A percentile compares a stretch with the other conserved stretches of the same genome.
Conservation (phyloP, 495 filamentous ascomycete species). For the Neurospora tetraspora region DNA sequence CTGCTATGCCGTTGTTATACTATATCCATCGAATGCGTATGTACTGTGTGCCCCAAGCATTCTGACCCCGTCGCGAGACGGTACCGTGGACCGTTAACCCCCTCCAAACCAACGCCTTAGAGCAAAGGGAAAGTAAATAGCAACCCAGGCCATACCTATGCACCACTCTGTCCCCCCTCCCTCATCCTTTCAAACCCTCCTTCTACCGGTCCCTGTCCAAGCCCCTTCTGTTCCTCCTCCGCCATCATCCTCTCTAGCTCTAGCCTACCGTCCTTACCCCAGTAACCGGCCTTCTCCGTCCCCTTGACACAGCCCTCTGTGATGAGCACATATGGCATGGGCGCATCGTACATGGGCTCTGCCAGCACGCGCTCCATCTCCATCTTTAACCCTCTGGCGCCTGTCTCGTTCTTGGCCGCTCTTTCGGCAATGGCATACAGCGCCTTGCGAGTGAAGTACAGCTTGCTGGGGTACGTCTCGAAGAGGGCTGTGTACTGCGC, state of each 20-base stretch:
- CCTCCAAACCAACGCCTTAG: not conserved
- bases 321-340: slow-evolving; percentile 57
- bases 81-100: not conserved
- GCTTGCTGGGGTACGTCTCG: slow-evolving; percentile 67
- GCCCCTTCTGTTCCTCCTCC: slow-evolving; percentile 38
- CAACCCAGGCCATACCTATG: slow-evolving; percentile 13
- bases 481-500: slow-evolving; percentile 82
- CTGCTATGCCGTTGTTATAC: not conserved
- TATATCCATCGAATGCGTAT: not conserved
- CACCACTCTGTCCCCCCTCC: slow-evolving; percentile 35
- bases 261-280: slow-evolving; percentile 40
- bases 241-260: slow-evolving; percentile 43
- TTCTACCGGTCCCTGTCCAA: slow-evolving; percentile 8
- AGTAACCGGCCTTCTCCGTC: slow-evolving; percentile 43
- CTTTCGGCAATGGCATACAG: slow-evolving; percentile 68
- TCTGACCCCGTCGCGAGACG: not conserved
- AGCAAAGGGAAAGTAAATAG: not conserved
- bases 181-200: slow-evolving; percentile 26
- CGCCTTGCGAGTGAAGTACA: slow-evolving; percentile 73
- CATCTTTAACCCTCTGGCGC: slow-evolving; percentile 76
- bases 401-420: slow-evolving; percentile 68
- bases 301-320: slow-evolving; percentile 62
- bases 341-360: slow-evolving; percentile 87
- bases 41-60: not conserved
- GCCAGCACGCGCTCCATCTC: slow-evolving; percentile 80